Evolutionary conservation across 441 rosid genomes (phyloP).

Genomic region (Aleurites moluccanus): DNA sequence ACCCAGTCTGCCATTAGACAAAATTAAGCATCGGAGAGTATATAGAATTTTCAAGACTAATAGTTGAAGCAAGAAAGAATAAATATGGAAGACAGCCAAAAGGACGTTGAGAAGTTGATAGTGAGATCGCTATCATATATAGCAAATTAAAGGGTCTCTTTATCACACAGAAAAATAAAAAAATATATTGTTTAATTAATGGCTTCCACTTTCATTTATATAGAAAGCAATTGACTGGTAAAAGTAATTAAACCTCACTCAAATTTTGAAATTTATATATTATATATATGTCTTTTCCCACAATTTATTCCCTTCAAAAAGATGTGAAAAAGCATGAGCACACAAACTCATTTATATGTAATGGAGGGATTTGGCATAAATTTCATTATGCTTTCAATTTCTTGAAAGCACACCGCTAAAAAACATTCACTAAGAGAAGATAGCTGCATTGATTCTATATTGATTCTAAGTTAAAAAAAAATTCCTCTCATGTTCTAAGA

Average conservation of each 20-base stretch:
- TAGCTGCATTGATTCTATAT: no score
- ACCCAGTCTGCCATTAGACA: no score
- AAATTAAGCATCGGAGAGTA: no score
- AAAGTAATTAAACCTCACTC: no score
- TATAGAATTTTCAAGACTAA: no score
- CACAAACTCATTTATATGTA: not conserved
- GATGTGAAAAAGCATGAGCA: not conserved
- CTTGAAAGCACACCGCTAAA: not conserved
- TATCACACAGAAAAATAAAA: no score
- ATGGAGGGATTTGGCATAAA: not conserved
- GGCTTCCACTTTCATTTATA: conserved; percentile 1
- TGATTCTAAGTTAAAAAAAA: conserved; percentile 21
- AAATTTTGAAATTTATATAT: no score
- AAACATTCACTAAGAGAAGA: not conserved
- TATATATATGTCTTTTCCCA: no score
- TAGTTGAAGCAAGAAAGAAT: conserved; percentile 9
- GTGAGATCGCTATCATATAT: conserved; percentile 17
- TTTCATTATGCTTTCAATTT: not conserved
- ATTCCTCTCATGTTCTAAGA: conserved; percentile 14
- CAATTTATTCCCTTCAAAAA: no score
- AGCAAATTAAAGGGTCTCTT: conserved; percentile 4
- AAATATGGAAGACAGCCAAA: conserved; percentile 29
- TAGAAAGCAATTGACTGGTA: no score
- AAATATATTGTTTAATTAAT: not conserved
- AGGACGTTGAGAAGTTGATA: not conserved